These are phyloP conservation scores for Rhododendron mucronatum DNA, from an alignment of 148 eudicot species.

Conservation along the genomic window DNA sequence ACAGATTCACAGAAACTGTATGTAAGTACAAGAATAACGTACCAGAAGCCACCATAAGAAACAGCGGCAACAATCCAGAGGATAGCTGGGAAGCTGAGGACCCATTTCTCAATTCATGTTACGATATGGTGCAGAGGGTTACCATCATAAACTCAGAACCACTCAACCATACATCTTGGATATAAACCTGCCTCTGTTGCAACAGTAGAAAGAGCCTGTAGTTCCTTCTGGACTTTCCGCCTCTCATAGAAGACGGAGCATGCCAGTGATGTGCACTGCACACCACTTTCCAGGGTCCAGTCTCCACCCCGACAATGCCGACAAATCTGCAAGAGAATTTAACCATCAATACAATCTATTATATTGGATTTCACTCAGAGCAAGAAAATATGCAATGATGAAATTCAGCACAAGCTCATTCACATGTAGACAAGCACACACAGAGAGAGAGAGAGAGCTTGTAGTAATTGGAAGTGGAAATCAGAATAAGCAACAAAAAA, in stretches of 20 bases:
- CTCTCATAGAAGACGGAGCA: slow-evolving; percentile 87
- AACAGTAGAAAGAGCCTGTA: slow-evolving; percentile 56
- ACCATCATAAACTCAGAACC: slow-evolving; percentile 49
- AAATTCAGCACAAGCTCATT: neutral
- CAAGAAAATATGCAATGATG: neutral
- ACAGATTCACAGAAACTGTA: neutral
- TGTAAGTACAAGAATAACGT: neutral
- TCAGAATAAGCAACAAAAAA: too few relatives aligned
- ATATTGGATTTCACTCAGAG: neutral
- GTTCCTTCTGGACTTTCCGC: slow-evolving; percentile 78
- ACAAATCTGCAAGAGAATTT: slow-evolving; percentile 56
- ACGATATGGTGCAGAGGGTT: neutral
- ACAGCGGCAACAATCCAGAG: neutral
- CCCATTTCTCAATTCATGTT: neutral
- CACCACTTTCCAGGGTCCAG: slow-evolving; percentile 74
- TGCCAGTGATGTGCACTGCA: slow-evolving; percentile 83
- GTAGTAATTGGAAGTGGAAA: too few relatives aligned
- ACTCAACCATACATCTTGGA: slow-evolving; percentile 84
- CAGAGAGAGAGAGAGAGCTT: too few relatives aligned
- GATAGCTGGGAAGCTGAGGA: neutral
- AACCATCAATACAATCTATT: neutral
- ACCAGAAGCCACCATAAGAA: neutral
- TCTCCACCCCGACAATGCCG: slow-evolving; percentile 98
- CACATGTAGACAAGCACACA: neutral
- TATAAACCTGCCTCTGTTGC: slow-evolving; percentile 60